A percentile compares a stretch with the other conserved stretches of the same genome.
phyloP scores from a whole-genome alignment of 108 stramenopile species.

The Skeletonema marinoi region DNA sequence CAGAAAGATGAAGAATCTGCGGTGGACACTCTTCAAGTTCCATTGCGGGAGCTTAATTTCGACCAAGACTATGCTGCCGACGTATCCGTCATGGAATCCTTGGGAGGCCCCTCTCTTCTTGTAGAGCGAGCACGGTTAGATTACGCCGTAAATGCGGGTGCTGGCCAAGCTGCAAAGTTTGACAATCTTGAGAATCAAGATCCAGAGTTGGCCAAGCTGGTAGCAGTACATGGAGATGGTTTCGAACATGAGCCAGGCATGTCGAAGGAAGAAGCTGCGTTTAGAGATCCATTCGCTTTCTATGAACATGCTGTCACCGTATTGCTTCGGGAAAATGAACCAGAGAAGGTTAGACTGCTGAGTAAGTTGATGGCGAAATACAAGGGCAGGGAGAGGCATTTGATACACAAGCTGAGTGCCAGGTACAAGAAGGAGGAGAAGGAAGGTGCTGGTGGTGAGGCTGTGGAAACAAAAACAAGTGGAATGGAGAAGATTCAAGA shows the following conservation, averaged over 20 bases:
- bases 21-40: conserved; percentile 34
- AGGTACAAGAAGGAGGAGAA: conserved; percentile 79
- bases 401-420: conserved; percentile 81
- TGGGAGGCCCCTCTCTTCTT: conserved; percentile 83
- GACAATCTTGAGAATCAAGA: conserved; percentile 32
- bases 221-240: conserved; percentile 67
- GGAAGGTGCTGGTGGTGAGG: conserved; percentile 41
- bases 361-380: conserved; percentile 89
- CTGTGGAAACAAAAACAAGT: conserved; percentile 22
- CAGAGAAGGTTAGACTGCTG: conserved; percentile 83
- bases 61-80: conserved; percentile 81
- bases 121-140: conserved; percentile 73
- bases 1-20: conserved; percentile 65
- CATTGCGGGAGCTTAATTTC: conserved; percentile 79
- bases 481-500: conserved; percentile 51
- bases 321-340: conserved; percentile 79
- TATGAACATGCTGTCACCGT: conserved; percentile 77
- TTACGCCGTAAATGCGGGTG: conserved; percentile 24
- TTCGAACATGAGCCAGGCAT: conserved; percentile 70
- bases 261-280: conserved; percentile 71
- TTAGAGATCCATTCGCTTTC: conserved; percentile 73
- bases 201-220: conserved; percentile 60
- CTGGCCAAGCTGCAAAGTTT: conserved; percentile 31
- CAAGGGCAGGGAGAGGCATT: conserved; percentile 82
- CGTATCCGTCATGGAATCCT: conserved; percentile 90